phyloP scores from a whole-genome alignment of 768 basidiomycete species.

The Grammothele lineata region DNA sequence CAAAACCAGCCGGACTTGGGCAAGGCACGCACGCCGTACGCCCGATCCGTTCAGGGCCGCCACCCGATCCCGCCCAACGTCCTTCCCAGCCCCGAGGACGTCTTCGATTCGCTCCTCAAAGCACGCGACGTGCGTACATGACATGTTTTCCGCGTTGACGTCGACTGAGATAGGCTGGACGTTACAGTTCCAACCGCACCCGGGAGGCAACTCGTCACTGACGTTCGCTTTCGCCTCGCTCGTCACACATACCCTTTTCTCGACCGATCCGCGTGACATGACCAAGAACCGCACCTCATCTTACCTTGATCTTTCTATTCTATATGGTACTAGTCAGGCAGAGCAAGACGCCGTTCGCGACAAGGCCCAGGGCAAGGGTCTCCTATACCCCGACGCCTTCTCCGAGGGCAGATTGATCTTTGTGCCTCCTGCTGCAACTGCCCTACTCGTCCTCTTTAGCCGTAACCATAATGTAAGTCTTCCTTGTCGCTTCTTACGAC shows the following conservation, averaged over 20 bases:
- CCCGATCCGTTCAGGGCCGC: slow-evolving; percentile 46
- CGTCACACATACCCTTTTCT: slow-evolving; percentile 34
- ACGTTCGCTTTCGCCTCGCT: slow-evolving; percentile 26
- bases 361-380: slow-evolving; percentile 41
- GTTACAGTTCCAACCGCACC: slow-evolving; percentile 23
- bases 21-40: slow-evolving; percentile 47
- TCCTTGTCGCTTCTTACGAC: not conserved
- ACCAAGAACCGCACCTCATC: slow-evolving; percentile 49
- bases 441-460: slow-evolving; percentile 50
- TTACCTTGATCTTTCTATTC: slow-evolving; percentile 52
- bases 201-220: slow-evolving; percentile 29
- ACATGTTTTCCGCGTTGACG: not conserved
- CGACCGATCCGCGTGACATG: slow-evolving; percentile 39
- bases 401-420: slow-evolving; percentile 48
- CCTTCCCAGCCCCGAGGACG: slow-evolving; percentile 45
- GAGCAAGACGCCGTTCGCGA: slow-evolving; percentile 42
- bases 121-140: slow-evolving; percentile 19
- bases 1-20: slow-evolving; percentile 42
- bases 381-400: slow-evolving; percentile 51
- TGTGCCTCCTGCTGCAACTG: slow-evolving; percentile 50
- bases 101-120: slow-evolving; percentile 36
- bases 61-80: slow-evolving; percentile 35
- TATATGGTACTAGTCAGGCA: slow-evolving; percentile 47
- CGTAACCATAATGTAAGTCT: slow-evolving; percentile 52
- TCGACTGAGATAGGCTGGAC: no score